These are phyloP conservation scores for Cryoendolithus antarcticus DNA, from an alignment of 2,329 filamentous ascomycete genomes.

Conservation along the genomic window DNA sequence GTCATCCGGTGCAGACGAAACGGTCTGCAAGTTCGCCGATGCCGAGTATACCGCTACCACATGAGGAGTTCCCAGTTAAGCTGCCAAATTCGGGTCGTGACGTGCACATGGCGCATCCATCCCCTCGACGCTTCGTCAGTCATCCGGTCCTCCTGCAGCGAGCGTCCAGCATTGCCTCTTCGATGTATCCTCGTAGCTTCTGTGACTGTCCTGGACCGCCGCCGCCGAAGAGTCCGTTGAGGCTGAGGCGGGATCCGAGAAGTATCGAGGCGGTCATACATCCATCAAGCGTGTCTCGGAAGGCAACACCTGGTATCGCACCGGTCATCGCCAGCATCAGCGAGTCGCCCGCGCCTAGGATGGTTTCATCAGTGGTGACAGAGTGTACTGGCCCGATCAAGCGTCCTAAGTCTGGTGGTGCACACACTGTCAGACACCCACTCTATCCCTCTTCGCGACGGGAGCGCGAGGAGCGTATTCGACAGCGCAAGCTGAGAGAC, in stretches of 20 bases:
- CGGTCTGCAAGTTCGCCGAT: constrained; percentile 1
- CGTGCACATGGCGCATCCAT: constrained; percentile 19
- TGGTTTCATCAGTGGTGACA: constrained; percentile 19
- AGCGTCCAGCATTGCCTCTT: constrained; percentile 19
- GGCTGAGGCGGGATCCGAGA: constrained; percentile 14
- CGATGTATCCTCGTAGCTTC: constrained; percentile 15
- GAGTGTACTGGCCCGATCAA: constrained; percentile 23
- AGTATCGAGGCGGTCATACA: constrained; percentile 17
- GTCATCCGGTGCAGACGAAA: constrained; percentile 10
- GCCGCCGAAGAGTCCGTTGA: constrained; percentile 22
- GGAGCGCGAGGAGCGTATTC: constrained; percentile 21
- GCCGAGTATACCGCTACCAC: constrained; percentile 14
- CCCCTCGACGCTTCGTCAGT: constrained; percentile 18
- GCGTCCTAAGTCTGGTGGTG: constrained; percentile 16
- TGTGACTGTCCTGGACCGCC: constrained; percentile 23
- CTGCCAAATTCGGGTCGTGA: constrained; percentile 15
- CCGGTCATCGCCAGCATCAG: constrained; percentile 17
- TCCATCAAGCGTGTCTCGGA: constrained; percentile 8
- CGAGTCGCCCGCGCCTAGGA: constrained; percentile 13
- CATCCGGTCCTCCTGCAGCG: constrained; percentile 19
- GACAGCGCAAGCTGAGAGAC: constrained; percentile 23
- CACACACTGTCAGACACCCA: constrained; percentile 9
- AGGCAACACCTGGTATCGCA: constrained; percentile 16
- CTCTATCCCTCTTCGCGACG: constrained; percentile 12
- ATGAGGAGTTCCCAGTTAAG: constrained; percentile 19